Percentiles rank a stretch among this genome's conserved stretches.
Conservation (phyloP, 2,329 filamentous ascomycete species). For the Phyllosticta citrichinensis region DNA sequence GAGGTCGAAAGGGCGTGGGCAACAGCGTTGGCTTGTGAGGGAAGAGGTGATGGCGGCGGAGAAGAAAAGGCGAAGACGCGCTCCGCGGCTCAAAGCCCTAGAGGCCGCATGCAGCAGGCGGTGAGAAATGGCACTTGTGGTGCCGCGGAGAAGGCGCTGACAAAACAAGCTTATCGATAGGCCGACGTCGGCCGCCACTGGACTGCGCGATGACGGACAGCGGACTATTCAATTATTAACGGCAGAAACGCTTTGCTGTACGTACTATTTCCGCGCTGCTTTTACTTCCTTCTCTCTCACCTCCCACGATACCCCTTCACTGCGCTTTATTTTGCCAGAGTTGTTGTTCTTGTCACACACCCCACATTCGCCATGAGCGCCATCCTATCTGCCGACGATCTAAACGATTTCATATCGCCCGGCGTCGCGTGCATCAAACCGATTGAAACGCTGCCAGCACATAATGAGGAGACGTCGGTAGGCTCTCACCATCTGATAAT, state of each 20-base stretch:
- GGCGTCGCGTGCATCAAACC: constrained; percentile 98
- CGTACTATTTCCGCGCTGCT: not conserved
- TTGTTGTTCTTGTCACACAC: not conserved
- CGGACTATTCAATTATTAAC: not conserved
- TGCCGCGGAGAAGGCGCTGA: constrained; percentile 2
- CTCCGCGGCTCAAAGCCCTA: not conserved
- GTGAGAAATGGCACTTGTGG: not conserved
- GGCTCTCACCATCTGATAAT: constrained; percentile 11
- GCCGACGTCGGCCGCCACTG: constrained; percentile 8
- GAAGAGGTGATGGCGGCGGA: not conserved
- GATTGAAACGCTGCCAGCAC: constrained; percentile 75
- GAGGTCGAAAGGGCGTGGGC: not conserved
- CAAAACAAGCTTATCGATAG: constrained; percentile 10
- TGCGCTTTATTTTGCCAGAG: not conserved
- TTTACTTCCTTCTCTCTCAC: not conserved
- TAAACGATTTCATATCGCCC: constrained; percentile 98
- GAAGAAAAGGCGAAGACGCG: not conserved
- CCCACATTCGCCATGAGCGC: constrained; percentile 64
- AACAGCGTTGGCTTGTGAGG: not conserved
- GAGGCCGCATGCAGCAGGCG: not conserved
- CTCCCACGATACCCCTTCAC: constrained; percentile 1
- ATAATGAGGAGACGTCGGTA: constrained; percentile 39
- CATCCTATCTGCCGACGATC: constrained; percentile 89
- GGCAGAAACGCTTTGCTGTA: not conserved
- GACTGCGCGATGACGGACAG: constrained; percentile 3